phyloP scores from a whole-genome alignment of 1,284 basidiomycete species.

The Moesziomyces parantarcticus region DNA sequence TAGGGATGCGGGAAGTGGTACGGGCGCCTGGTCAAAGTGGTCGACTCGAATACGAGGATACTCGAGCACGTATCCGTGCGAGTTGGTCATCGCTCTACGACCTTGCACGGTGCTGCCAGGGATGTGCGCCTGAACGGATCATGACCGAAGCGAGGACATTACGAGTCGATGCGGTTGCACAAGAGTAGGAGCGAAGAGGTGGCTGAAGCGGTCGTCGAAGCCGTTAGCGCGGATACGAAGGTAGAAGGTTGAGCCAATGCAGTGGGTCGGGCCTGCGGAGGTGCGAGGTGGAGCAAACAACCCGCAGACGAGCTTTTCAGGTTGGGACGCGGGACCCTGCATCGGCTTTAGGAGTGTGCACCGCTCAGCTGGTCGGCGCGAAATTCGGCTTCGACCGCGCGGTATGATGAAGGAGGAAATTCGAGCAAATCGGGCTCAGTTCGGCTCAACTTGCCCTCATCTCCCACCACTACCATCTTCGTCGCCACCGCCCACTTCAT shows the following conservation, averaged over 20 bases:
- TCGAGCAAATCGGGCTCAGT: not conserved
- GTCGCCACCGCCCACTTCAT: not conserved
- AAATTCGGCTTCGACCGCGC: not conserved
- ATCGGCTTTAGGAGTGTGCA: constrained; percentile 12
- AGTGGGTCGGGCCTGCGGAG: no score
- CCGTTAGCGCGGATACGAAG: no score
- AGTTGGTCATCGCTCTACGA: constrained; percentile 36
- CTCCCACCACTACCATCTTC: not conserved
- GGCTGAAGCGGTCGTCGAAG: no score
- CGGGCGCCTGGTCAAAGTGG: constrained; percentile 44
- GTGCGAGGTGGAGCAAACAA: not conserved
- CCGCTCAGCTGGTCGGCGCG: not conserved
- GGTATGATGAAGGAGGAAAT: not conserved
- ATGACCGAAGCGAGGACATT: not conserved
- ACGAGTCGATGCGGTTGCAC: no score
- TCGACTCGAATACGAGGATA: constrained; percentile 62
- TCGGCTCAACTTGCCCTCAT: not conserved
- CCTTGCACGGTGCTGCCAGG: not conserved
- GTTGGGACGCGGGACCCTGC: constrained; percentile 29
- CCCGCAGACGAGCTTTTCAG: not conserved
- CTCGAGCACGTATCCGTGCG: constrained; percentile 56
- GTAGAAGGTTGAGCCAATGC: no score
- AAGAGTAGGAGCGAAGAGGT: no score
- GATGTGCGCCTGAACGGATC: no score
- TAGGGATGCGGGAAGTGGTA: constrained; percentile 39